Evolutionary conservation across 768 basidiomycete species (phyloP), one percentile per base, ranked within the genome.

Genomic region (Inosperma sp.): DNA sequence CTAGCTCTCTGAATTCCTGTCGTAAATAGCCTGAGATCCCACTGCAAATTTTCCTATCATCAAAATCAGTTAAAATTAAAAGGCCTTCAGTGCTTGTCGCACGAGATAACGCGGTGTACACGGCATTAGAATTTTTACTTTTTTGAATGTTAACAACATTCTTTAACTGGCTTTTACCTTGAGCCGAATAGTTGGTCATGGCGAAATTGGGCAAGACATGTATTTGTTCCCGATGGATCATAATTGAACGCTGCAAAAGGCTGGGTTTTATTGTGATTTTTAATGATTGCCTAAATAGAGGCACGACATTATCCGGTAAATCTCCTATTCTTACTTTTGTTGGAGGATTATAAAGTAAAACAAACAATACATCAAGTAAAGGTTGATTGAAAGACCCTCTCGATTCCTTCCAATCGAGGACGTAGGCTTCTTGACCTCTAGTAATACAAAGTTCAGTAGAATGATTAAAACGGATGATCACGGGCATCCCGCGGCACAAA

Each of bases 171-270:
- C 63, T 64, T 49, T 64, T 65, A 3, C 68, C 68, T 56, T 69
- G 68, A 1, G 62, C 63, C 1, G 60, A 48, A 55, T 65, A 70
- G 49, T 69, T 66, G 4, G 68, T 70, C 59, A 69, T 68, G 3
- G 62, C 59, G 60, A 68, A 68, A 45, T 65, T 66, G 0, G 60
- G 61, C 2, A 61, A 33, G 3, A 65, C 54, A n/a, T 53, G 42
- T 1, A 66, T 56, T 52, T 67, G 65, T 29, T 43, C 23, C 14
- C 63, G 9, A 10, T 36, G 29, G 0, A 68, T 46, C n/a, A 19
- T 12, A 0, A 65, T 33, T 1, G 27, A 41, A 4, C 4, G 31
- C n/a, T n/a, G n/a, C n/a, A n/a, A n/a, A 44, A 60, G 60, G 51
- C 54, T 53, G 6, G 61, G 58, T 6, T 64, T 30, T 9, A 13